Base-by-base conservation (phyloP, 1,139 yeast species). In the Schwanniomyces etchellsii region DNA sequence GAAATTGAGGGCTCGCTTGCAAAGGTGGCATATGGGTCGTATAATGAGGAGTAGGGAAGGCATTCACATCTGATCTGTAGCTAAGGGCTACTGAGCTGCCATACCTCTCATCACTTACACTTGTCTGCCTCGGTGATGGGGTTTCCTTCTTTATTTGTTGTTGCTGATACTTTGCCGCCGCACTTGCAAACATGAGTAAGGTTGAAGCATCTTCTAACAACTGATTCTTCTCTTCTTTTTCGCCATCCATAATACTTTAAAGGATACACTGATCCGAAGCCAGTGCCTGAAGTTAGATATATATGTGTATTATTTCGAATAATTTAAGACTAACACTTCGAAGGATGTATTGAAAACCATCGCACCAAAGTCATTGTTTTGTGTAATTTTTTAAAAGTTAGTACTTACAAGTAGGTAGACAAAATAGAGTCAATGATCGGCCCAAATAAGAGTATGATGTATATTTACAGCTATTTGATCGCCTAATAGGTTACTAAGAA, bases 191-290 rank as follows among this genome's bases (percentile, higher is more conserved):
- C 81, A 75, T 71, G 36, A 77, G 57, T 32, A 77, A 55, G 14
- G 82, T 73, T n/a, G 81, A 74, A 2, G 84, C 83, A 55, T 77
- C 82, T 42, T 73, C 75, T 11, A 74, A 54, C 17, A 73, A 58
- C 48, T 61, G 69, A 33, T 60, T 60, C 38, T 63, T 64, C 23
- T 42, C 45, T 28, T 45, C 31, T 14, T 22, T 31, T 16, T 29
- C 28, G 17, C 21, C 28, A 25, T 21, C 26, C 37, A 34, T 36
- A n/a, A n/a, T n/a, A 20, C 17, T 26, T 20, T 20, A 14, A 15
- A 13, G n/a, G 10, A 9, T 18, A 18, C 21, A 9, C 21, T 18
- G 7, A 18, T 18, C 21, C 21, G 21, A n/a, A n/a, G n/a, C n/a
- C n/a, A n/a, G n/a, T n/a, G n/a, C n/a, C n/a, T n/a, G n/a, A n/a